Evolutionary conservation across 2,329 filamentous ascomycete genomes (phyloP).

Genomic region (Zymoseptoria brevis): DNA sequence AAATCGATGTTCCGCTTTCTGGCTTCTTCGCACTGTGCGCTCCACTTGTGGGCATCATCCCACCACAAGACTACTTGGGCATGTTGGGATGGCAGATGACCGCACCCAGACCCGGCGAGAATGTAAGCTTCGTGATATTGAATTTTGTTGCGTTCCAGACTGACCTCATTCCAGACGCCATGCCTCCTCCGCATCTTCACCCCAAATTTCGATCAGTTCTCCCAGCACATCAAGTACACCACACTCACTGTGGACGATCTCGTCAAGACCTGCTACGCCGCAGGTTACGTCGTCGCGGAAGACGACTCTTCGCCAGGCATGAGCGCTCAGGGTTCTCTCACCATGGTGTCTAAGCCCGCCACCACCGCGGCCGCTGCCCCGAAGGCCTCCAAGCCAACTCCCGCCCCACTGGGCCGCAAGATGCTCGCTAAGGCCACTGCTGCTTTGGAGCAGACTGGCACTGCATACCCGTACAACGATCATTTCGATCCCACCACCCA

Average conservation of each 20-base stretch:
- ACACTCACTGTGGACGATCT: conserved; percentile 26
- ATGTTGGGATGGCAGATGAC: conserved; percentile 42
- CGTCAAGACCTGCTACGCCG: conserved; percentile 22
- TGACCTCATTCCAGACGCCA: not conserved
- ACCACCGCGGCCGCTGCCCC: not conserved
- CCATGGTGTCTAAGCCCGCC: conserved; percentile 15
- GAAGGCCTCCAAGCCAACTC: not conserved
- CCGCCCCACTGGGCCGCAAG: not conserved
- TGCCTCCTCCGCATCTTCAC: conserved; percentile 7
- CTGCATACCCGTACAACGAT: conserved; percentile 10
- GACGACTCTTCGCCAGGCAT: conserved; percentile 7
- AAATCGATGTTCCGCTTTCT: conserved; percentile 40
- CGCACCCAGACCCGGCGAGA: conserved; percentile 6
- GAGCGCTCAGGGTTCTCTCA: conserved; percentile 14
- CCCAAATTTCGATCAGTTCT: conserved; percentile 7
- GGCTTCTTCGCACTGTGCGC: conserved; percentile 41
- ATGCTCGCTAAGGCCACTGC: not conserved
- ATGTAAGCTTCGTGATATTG: conserved; percentile 1
- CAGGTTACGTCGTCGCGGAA: conserved; percentile 21
- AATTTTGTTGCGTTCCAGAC: not conserved
- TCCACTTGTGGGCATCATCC: conserved; percentile 41
- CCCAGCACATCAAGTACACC: conserved; percentile 1
- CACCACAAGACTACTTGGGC: conserved; percentile 40
- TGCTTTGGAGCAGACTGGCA: conserved; percentile 1
- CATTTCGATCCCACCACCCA: conserved; percentile 15